phyloP scores from a whole-genome alignment of 768 basidiomycete species.

The Kwoniella bestiolae region DNA sequence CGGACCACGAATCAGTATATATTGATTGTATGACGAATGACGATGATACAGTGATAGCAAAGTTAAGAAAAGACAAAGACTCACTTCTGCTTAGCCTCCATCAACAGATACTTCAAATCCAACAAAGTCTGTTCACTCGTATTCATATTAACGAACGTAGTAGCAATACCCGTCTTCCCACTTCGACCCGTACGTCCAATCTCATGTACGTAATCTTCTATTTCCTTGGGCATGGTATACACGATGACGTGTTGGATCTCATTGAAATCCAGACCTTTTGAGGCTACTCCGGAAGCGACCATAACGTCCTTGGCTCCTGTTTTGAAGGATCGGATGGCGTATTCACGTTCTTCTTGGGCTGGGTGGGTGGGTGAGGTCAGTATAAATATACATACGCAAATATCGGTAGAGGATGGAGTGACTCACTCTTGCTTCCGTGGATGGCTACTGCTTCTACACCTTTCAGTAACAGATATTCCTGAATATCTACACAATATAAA shows the following conservation, averaged over 20 bases:
- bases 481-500: constrained; percentile 79
- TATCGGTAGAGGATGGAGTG: neutral
- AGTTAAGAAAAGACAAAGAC: constrained; percentile 46
- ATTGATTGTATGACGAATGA: neutral
- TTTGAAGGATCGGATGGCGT: constrained; percentile 98
- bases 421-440: constrained; percentile 92
- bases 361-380: constrained; percentile 3
- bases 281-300: constrained; percentile 97
- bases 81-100: constrained; percentile 97
- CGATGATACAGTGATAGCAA: too few species aligned
- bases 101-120: constrained; percentile 93
- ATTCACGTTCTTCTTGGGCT: constrained; percentile 99
- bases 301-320: constrained; percentile 97
- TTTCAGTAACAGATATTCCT: constrained; percentile 94
- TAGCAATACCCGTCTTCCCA: constrained; percentile 98
- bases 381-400: neutral
- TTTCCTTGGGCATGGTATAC: constrained; percentile 99
- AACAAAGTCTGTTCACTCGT: constrained; percentile 93
- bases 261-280: constrained; percentile 97
- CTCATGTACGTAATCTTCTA: constrained; percentile 99
- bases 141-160: constrained; percentile 98
- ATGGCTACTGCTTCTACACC: constrained; percentile 98
- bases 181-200: constrained; percentile 97
- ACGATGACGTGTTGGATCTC: constrained; percentile 99
- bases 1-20: constrained; percentile 1